These are phyloP conservation scores for Penicillium canariense DNA, from an alignment of 495 filamentous ascomycete genomes.

Conservation along the genomic window DNA sequence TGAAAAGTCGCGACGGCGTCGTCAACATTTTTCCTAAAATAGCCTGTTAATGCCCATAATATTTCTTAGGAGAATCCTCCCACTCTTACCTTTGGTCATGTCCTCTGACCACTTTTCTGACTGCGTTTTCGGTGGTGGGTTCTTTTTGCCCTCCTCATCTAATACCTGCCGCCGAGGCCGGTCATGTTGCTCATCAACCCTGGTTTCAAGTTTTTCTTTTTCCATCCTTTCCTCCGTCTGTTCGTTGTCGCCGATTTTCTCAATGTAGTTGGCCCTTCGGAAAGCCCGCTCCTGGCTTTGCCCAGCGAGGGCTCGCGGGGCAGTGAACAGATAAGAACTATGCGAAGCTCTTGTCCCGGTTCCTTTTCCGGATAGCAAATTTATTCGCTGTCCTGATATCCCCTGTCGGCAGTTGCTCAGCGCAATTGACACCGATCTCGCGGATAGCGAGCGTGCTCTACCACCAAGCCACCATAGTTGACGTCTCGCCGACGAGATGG, in stretches of 20 bases:
- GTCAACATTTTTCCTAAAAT: slow-evolving; percentile 78
- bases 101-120: slow-evolving; percentile 46
- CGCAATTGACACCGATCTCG: slow-evolving; percentile 1
- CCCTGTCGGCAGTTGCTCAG: not conserved
- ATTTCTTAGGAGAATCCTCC: not conserved
- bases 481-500: slow-evolving; percentile 5
- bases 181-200: slow-evolving; percentile 11
- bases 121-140: slow-evolving; percentile 44
- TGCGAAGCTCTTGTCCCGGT: not conserved
- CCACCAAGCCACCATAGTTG: slow-evolving; percentile 1
- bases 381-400: too few relatives aligned
- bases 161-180: slow-evolving; percentile 8
- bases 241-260: slow-evolving; percentile 18
- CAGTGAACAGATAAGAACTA: not conserved
- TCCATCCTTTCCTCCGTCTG: slow-evolving; percentile 25
- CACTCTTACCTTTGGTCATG: slow-evolving; percentile 60
- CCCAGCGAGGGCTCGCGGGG: not conserved
- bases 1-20: slow-evolving; percentile 85
- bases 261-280: slow-evolving; percentile 20
- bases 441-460: not conserved
- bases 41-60: not conserved
- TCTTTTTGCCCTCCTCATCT: slow-evolving; percentile 8
- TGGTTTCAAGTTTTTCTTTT: slow-evolving; percentile 15
- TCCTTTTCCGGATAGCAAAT: not conserved
- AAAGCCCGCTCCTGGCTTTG: slow-evolving; percentile 18